Conservation (phyloP, 768 basidiomycete genomes). For the Rubroboletus pulcherrimus region DNA sequence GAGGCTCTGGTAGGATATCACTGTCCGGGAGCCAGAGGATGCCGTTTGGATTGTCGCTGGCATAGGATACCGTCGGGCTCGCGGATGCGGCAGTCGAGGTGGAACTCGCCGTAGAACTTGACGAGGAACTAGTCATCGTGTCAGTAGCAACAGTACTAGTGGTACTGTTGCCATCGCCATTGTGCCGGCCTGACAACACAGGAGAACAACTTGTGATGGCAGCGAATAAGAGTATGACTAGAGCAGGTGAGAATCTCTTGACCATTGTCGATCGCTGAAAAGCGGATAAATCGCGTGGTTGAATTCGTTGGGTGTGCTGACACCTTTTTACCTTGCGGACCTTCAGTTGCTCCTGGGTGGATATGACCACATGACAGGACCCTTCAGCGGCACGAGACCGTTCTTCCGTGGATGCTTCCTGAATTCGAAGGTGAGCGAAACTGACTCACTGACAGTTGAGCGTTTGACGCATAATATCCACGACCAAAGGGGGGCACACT, state of each 20-base stretch:
- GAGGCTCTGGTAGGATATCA: conserved; percentile 34
- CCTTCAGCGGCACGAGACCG: too few species aligned
- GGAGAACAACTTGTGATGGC: conserved; percentile 3
- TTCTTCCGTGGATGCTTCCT: too few species aligned
- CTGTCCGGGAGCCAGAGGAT: conserved; percentile 34
- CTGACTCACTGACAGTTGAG: too few species aligned
- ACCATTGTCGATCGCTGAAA: not conserved
- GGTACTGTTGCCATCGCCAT: not conserved
- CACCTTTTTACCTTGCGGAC: not conserved
- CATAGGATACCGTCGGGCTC: conserved; percentile 39
- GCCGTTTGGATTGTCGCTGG: conserved; percentile 40
- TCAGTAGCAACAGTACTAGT: too few species aligned
- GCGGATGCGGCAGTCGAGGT: conserved; percentile 28
- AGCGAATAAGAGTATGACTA: conserved; percentile 4
- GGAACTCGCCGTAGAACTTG: not conserved
- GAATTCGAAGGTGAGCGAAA: too few species aligned
- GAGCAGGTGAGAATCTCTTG: not conserved
- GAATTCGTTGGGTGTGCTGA: not conserved
- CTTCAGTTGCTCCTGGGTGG: not conserved
- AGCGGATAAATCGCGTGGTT: not conserved
- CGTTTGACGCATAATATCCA: too few species aligned
- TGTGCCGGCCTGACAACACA: not conserved
- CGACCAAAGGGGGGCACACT: too few species aligned
- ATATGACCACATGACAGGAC: too few species aligned
- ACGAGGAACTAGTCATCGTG: too few species aligned